Percentiles rank a stretch among this genome's conserved stretches.
Evolutionary conservation across 2,329 filamentous ascomycete species (phyloP).

Genomic region (Sporothrix curviconia): DNA sequence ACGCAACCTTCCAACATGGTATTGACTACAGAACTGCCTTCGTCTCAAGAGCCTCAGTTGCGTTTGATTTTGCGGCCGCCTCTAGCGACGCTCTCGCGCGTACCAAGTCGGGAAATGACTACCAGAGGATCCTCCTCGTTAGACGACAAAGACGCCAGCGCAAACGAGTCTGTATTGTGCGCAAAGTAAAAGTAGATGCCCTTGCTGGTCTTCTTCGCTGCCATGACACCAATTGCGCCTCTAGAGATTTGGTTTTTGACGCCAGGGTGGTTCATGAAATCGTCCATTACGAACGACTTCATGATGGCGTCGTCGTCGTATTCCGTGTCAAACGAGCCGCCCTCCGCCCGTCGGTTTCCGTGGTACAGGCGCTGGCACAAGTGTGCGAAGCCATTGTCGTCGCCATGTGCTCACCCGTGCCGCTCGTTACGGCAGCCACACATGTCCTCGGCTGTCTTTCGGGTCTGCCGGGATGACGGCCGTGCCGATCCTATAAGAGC

Average conservation of each 20-base stretch:
- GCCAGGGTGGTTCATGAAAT: slow-evolving; percentile 89
- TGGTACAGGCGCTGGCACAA: slow-evolving; percentile 82
- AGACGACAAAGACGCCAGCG: slow-evolving; percentile 81
- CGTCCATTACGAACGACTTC: slow-evolving; percentile 70
- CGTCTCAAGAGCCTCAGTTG: slow-evolving; percentile 17
- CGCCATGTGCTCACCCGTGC: slow-evolving; percentile 96
- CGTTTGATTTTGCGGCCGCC: slow-evolving; percentile 44
- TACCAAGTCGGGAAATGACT: slow-evolving; percentile 73
- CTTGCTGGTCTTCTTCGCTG: slow-evolving; percentile 72
- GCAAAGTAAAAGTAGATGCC: slow-evolving; percentile 86
- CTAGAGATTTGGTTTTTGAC: slow-evolving; percentile 71
- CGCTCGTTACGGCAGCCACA: slow-evolving; percentile 83
- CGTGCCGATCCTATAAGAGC: slow-evolving; percentile 89
- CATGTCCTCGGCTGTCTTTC: slow-evolving; percentile 61
- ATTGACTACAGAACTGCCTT: background rate
- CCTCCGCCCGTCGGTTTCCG: slow-evolving; percentile 52
- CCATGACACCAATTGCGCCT: slow-evolving; percentile 87
- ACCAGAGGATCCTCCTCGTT: slow-evolving; percentile 68
- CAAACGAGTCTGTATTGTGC: slow-evolving; percentile 88
- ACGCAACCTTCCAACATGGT: too few species aligned
- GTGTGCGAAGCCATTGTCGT: slow-evolving; percentile 85
- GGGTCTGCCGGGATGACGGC: slow-evolving; percentile 74
- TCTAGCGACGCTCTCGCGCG: slow-evolving; percentile 15
- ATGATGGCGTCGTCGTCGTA: slow-evolving; percentile 72
- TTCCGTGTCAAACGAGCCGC: slow-evolving; percentile 57